phyloP scores from a whole-genome alignment of 352 stramenopile genomes.

The Globisporangium megalacanthum region DNA sequence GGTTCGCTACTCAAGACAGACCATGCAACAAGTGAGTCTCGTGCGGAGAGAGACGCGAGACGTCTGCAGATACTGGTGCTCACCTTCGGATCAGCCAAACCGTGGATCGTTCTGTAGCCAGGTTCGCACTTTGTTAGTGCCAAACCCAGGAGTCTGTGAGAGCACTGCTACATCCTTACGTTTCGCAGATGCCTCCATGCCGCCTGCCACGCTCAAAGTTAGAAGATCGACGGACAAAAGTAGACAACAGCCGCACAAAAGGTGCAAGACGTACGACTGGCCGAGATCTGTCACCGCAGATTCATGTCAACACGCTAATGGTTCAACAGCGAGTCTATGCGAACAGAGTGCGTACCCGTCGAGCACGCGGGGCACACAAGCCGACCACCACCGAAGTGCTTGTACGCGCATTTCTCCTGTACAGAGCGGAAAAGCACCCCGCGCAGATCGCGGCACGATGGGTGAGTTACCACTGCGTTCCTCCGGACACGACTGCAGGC shows the following conservation, averaged over 20 bases:
- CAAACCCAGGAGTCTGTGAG: not conserved
- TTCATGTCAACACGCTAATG: too few species aligned
- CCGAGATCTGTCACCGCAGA: constrained; percentile 31
- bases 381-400: constrained; percentile 62
- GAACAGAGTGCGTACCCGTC: constrained; percentile 21
- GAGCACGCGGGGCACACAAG: constrained; percentile 58
- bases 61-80: too few species aligned
- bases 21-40: not conserved
- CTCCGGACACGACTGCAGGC: not conserved
- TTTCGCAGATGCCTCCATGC: constrained; percentile 54
- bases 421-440: not conserved
- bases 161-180: constrained; percentile 25
- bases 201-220: constrained; percentile 13
- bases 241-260: not conserved
- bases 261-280: constrained; percentile 28
- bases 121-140: not conserved
- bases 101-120: constrained; percentile 53
- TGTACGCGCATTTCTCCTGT: constrained; percentile 84
- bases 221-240: not conserved
- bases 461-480: too few species aligned
- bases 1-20: constrained; percentile 1
- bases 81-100: constrained; percentile 57
- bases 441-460: too few species aligned
- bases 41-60: not conserved
- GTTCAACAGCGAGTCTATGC: not conserved